A percentile compares a stretch with the other conserved stretches of the same genome.
These are phyloP conservation scores for Spongispora temasekensis DNA, from an alignment of 1,284 basidiomycete species.

Conservation along the genomic window DNA sequence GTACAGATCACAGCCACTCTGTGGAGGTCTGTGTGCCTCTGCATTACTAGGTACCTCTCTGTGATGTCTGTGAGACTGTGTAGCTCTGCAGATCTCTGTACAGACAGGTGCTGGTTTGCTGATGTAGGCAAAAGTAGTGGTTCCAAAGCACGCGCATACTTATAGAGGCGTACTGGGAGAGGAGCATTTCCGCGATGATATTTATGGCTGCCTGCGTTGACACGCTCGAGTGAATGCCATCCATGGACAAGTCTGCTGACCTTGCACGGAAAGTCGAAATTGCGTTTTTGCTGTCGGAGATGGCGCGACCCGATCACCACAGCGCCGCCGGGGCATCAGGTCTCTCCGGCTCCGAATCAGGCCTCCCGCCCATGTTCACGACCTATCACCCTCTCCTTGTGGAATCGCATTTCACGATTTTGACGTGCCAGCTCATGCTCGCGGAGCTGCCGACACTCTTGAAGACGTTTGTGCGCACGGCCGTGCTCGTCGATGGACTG, in stretches of 20 bases:
- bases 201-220: constrained; percentile 65
- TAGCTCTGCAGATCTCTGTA: too few relatives aligned
- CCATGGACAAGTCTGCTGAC: constrained; percentile 41
- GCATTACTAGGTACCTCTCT: too few relatives aligned
- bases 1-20: too few relatives aligned
- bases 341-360: constrained; percentile 33
- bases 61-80: too few relatives aligned
- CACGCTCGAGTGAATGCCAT: constrained; percentile 50
- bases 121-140: too few relatives aligned
- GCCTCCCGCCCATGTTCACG: constrained; percentile 60
- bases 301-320: constrained; percentile 61
- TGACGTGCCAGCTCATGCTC: constrained; percentile 71
- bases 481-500: constrained; percentile 70
- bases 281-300: constrained; percentile 68
- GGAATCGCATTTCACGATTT: constrained; percentile 76
- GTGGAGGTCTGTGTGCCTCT: too few relatives aligned
- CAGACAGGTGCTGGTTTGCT: too few relatives aligned
- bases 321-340: constrained; percentile 28
- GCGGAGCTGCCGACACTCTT: constrained; percentile 66
- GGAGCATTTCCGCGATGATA: constrained; percentile 54
- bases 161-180: constrained; percentile 54
- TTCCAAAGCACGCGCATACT: constrained; percentile 64
- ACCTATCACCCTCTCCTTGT: constrained; percentile 85
- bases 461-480: constrained; percentile 61
- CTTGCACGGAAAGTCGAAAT: constrained; percentile 58